Evolutionary conservation across 116 monocot genomes (phyloP).

Genomic region (Posidonia oceanica): DNA sequence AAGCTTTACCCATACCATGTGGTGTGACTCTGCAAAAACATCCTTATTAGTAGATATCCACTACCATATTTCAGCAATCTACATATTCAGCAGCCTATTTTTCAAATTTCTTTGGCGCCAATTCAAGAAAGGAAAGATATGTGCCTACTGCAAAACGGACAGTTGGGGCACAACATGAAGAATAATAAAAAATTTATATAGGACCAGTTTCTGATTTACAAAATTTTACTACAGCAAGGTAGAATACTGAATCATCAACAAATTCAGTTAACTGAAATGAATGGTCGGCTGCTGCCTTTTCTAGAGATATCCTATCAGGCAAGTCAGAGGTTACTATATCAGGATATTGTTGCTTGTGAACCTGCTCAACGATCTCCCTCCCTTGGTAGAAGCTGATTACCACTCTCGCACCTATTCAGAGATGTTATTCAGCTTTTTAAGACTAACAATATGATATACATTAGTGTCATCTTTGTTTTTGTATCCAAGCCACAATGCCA

Average conservation of each 20-base stretch:
- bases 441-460: neutral
- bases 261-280: conserved; percentile 43
- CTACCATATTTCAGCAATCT: too few relatives aligned
- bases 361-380: conserved; percentile 31
- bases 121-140: too few relatives aligned
- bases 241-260: conserved; percentile 52
- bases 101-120: too few relatives aligned
- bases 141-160: too few relatives aligned
- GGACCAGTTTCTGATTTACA: neutral
- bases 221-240: conserved; percentile 47
- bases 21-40: too few relatives aligned
- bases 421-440: neutral
- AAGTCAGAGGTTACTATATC: conserved; percentile 47
- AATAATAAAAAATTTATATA: too few relatives aligned
- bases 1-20: too few relatives aligned
- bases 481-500: too few relatives aligned
- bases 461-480: too few relatives aligned
- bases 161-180: too few relatives aligned
- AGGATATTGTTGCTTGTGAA: conserved; percentile 41
- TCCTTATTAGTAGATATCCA: too few relatives aligned
- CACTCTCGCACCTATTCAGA: conserved; percentile 50
- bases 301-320: conserved; percentile 35
- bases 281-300: conserved; percentile 40
- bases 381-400: conserved; percentile 73
- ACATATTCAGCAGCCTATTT: too few relatives aligned